A percentile compares a stretch with the other conserved stretches of the same genome.
Evolutionary conservation across 441 rosid genomes (phyloP).

Genomic region (Pelargonium myrrhifolium): DNA sequence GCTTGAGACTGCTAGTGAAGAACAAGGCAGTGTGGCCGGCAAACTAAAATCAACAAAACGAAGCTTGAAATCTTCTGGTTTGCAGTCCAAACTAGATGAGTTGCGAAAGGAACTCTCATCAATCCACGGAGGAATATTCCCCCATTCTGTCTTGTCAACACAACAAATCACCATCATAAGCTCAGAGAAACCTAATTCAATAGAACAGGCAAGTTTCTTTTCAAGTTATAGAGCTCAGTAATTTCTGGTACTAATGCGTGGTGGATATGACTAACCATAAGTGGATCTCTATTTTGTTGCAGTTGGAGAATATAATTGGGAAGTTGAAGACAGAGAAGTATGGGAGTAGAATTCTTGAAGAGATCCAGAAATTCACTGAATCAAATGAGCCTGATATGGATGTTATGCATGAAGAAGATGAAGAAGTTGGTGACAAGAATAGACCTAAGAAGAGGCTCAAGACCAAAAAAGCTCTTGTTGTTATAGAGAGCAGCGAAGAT

Average conservation of each 20-base stretch:
- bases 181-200: conserved; percentile 48
- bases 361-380: conserved; percentile 32
- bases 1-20: conserved; percentile 47
- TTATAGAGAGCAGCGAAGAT: conserved; percentile 55
- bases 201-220: conserved; percentile 46
- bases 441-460: conserved; percentile 54
- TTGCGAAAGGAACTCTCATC: conserved; percentile 69
- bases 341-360: conserved; percentile 68
- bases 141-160: conserved; percentile 74
- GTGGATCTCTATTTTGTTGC: conserved; percentile 22
- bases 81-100: conserved; percentile 73
- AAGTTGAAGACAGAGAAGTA: conserved; percentile 69
- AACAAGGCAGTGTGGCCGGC: conserved; percentile 24
- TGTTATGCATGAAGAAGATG: conserved; percentile 27
- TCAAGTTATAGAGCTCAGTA: neutral
- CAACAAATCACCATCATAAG: conserved; percentile 66
- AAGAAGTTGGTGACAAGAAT: conserved; percentile 11
- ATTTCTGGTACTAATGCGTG: neutral
- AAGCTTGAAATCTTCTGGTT: conserved; percentile 30
- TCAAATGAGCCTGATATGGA: conserved; percentile 25
- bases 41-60: conserved; percentile 41
- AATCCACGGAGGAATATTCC: conserved; percentile 63
- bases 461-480: conserved; percentile 39
- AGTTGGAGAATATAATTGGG: conserved; percentile 84
- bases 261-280: neutral